Percentiles rank a stretch among this genome's conserved stretches.
Conservation (phyloP, 73 alveolate genomes). For the Paramecium biaurelia region DNA sequence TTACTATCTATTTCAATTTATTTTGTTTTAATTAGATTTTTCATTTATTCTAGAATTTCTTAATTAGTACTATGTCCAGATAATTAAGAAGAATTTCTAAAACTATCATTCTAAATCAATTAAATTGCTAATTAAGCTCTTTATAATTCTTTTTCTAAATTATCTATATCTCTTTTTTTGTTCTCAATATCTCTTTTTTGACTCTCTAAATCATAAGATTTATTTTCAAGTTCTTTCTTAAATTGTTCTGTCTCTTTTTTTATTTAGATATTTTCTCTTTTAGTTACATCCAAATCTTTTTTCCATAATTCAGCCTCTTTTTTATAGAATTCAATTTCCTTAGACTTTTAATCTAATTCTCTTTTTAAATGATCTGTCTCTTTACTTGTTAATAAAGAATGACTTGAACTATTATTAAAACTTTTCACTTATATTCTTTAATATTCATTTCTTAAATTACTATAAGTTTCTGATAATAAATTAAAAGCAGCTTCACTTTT, state of each 20-base stretch:
- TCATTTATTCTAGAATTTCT: background rate
- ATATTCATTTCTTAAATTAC: background rate
- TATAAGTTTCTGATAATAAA: slow-evolving; percentile 8
- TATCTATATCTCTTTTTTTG: background rate
- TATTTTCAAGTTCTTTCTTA: background rate
- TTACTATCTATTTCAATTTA: background rate
- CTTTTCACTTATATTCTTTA: background rate
- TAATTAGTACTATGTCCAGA: background rate
- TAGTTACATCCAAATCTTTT: background rate
- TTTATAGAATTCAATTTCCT: background rate
- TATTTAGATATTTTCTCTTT: background rate
- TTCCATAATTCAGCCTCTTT: slow-evolving; percentile 27
- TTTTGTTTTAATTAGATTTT: background rate
- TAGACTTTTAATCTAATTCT: background rate
- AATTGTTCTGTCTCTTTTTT: background rate
- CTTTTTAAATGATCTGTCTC: background rate
- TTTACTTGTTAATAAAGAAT: background rate
- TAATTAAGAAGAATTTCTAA: background rate
- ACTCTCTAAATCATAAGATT: background rate
- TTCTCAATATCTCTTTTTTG: background rate
- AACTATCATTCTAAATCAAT: background rate
- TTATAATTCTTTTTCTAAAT: background rate
- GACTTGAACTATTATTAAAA: slow-evolving; percentile 25
- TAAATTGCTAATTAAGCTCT: background rate
- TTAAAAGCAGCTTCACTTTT: slow-evolving; percentile 7